Evolutionary conservation across 2,329 filamentous ascomycete genomes (phyloP), one percentile per base, ranked within the genome.

Genomic region (Pyricularia grisea): DNA sequence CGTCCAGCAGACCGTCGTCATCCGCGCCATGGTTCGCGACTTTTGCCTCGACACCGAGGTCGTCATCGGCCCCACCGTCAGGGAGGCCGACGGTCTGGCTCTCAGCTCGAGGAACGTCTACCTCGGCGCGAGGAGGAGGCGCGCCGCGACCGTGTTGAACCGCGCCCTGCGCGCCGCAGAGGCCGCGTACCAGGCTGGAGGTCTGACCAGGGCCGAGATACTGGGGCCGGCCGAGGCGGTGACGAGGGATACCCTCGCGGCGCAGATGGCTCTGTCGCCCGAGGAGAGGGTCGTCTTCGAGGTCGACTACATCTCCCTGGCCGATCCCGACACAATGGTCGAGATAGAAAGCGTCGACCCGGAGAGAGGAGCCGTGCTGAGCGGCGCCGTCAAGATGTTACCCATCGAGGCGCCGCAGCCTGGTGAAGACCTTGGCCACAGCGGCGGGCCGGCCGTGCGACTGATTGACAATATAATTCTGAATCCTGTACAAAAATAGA

Each of bases 41-140:
- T 94, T 99, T 73, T 88, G 93, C 77, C 79, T 98, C 60, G 87
- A 92, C 58, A 91, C 88, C 3, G 82, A 91, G 27, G 88, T 98
- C 10, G 84, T 89, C 36, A 85, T 98, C 68, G 87, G 90, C 6
- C 83, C 87, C 0, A 99, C 95, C 0, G 83, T 88, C 70, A 85
- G 95, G 67, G 94, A 96, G 71, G 68, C 76, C 1, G 93, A 97
- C 77, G 94, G 94, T 0, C 81, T 99, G 70, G 95, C 95, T 2
- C 85, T 97, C 79, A 97, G 94, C 77, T 97, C 93, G 42, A 85
- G 95, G 68, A 99, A 99, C 77, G 92, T 97, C 9, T 98, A 97
- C 77, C 87, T 99, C 3, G 95, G 94, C 1, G 78, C 85, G 23
- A 84, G 93, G 66, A 27, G 58, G 58, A 84, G 95, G 72, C 87